Base-by-base conservation (phyloP, 331 rosid genomes). In the Telfairia occidentalis region DNA sequence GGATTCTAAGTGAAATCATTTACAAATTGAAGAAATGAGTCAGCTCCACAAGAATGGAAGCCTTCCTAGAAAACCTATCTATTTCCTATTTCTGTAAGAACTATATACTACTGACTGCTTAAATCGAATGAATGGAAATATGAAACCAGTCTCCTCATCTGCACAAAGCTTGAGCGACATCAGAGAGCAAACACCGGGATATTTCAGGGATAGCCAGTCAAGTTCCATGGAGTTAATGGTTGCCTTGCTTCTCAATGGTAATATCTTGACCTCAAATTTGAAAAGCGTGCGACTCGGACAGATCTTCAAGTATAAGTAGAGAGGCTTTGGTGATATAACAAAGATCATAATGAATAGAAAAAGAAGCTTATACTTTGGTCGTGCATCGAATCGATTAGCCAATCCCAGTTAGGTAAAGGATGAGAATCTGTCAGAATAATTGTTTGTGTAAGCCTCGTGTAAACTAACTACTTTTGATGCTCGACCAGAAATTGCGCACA, bases 401-500 rank as follows among this genome's bases (percentile, higher is more conserved):
- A 6, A 64, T 34, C 72, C 30, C 49, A n/a, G 43, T 43, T 32
- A 24, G 61, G 18, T 23, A 9, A 8, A 55, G 32, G 61, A 55
- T 55, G 61, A 55, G 16, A 19, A 30, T 32, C 69, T 11, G 69
- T 61, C 69, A 32, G 69, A 16, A 7, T 61, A 18, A 34, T 37
- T 23, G 4, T 64, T 9, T 64, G 19, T 28, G 3, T 9, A 9
- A 4, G 49, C n/a, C 53, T 66, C 8, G 11, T 60, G 37, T 23
- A 42, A 5, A 24, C 75, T 76, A 60, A 50, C 73, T 76, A 84
- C 52, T 85, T 80, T 80, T 86, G 85, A 61, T 45, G 82, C 78
- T 77, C 88, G 43, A 49, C 80, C 52, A 94, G 96, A 80, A 91
- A 94, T 65, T 87, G 96, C 11, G 85, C 98, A 59, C 96, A 89